These are phyloP conservation scores for Neurospora sp. DNA, from an alignment of 495 filamentous ascomycete genomes.

Conservation along the genomic window DNA sequence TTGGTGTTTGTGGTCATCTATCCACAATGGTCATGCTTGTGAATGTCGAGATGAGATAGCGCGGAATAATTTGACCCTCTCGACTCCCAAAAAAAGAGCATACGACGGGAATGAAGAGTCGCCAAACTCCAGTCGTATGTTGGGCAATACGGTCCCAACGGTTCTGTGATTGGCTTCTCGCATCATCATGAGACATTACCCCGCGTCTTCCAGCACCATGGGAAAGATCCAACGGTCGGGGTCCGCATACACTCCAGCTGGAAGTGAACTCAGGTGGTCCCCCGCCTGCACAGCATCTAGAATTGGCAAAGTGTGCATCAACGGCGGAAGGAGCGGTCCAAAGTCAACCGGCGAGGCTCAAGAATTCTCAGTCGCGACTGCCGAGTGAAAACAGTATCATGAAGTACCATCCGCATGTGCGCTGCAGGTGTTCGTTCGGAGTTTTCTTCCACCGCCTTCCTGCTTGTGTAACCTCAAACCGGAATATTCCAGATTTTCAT, in stretches of 20 bases:
- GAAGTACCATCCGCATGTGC: background rate
- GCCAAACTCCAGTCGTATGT: too few species aligned
- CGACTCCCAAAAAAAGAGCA: too few species aligned
- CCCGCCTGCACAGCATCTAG: background rate
- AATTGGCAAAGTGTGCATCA: background rate
- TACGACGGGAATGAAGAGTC: too few species aligned
- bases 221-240: background rate
- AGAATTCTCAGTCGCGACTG: background rate
- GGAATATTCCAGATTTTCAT: background rate
- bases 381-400: background rate
- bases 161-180: background rate
- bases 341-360: background rate
- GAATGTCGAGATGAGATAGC: background rate
- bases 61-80: too few species aligned
- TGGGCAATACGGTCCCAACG: background rate
- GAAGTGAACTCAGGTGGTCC: background rate
- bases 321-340: background rate
- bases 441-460: background rate
- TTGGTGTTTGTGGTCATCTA: background rate
- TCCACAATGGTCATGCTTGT: too few species aligned
- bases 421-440: background rate
- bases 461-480: background rate
- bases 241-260: background rate
- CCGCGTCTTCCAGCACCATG: background rate
- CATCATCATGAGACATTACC: background rate